Base-by-base conservation (phyloP, 1,284 basidiomycete species). In the Caloboletus inedulis region DNA sequence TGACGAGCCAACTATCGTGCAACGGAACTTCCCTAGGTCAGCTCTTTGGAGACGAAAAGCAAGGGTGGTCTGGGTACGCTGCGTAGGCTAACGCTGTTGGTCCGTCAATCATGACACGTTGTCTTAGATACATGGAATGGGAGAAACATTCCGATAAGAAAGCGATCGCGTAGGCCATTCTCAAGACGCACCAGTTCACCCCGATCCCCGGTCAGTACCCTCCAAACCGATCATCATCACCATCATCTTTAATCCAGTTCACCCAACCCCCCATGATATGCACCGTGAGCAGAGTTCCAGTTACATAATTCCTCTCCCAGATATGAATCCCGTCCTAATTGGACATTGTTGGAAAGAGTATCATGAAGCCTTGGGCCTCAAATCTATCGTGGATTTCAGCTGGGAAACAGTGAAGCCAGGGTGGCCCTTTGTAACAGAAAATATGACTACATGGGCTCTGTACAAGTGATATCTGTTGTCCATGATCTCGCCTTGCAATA, bases 331-430 rank as follows among this genome's bases (percentile, higher is more conserved):
- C 0, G 67, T 81, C 43, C 68, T 81, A 14, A 69, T 77, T 44
- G 78, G 78, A 8, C 62, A 76, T 55, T 75, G 80, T 21, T 81
- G 78, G 77, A 80, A 79, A 56, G 75, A 78, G 56, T 81, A 81
- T 53, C 78, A 81, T 57, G 71, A 74, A 47, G 76, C 72, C 0
- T 70, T 81, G 45, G 80, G 78, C 10, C 66, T 81, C 31, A 65
- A 70, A 55, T 62, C 61, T 25, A 74, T 80, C 51, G 75, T 79
- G 49, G 74, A 79, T 56, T 71, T 73, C 58, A 80, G 77, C 68
- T 81, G 80, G 80, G 72, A 77, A 54, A 73, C 74, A 2, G 77
- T 81, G n/a, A n/a, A n/a, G n/a, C n/a, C n/a, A n/a, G n/a, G n/a
- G n/a, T n/a, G n/a, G n/a, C n/a, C n/a, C n/a, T n/a, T n/a, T n/a